Conservation (phyloP, 345 rosid genomes). For the Eucalyptus decipiens region DNA sequence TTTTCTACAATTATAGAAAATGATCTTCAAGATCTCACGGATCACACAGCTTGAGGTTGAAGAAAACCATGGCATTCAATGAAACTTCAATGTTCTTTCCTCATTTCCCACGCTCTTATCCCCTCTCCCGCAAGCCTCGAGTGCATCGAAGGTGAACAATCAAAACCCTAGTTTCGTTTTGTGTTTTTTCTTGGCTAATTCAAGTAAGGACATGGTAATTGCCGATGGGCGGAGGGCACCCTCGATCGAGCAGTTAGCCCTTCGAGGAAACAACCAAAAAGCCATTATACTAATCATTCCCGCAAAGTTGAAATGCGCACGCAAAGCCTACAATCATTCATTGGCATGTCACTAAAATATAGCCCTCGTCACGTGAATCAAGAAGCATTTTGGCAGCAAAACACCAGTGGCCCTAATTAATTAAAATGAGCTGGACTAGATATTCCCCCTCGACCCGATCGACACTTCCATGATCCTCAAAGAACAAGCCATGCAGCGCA, state of each 20-base stretch:
- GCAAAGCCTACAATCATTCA: background rate
- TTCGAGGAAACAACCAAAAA: background rate
- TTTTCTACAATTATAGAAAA: background rate
- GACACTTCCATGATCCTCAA: background rate
- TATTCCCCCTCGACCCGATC: background rate
- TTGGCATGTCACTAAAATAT: background rate
- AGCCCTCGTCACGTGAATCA: slow-evolving; percentile 5
- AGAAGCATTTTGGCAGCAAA: background rate
- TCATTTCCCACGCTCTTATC: background rate
- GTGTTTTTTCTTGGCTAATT: background rate
- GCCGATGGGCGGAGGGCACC: background rate
- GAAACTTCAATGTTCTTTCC: background rate
- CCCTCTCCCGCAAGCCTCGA: background rate
- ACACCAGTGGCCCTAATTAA: background rate
- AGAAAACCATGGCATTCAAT: background rate
- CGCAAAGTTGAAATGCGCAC: background rate
- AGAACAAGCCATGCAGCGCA: slow-evolving; percentile 1
- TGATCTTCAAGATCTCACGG: background rate
- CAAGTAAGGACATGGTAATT: slow-evolving; percentile 1
- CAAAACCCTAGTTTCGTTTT: background rate
- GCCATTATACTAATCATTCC: background rate
- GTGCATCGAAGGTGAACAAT: background rate
- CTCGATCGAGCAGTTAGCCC: background rate
- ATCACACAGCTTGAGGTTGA: slow-evolving; percentile 2
- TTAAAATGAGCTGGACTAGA: background rate